Evolutionary conservation across 306 rosid genomes (phyloP), one percentile per base, ranked within the genome.

Genomic region (Pterocarpus macrocarpus): DNA sequence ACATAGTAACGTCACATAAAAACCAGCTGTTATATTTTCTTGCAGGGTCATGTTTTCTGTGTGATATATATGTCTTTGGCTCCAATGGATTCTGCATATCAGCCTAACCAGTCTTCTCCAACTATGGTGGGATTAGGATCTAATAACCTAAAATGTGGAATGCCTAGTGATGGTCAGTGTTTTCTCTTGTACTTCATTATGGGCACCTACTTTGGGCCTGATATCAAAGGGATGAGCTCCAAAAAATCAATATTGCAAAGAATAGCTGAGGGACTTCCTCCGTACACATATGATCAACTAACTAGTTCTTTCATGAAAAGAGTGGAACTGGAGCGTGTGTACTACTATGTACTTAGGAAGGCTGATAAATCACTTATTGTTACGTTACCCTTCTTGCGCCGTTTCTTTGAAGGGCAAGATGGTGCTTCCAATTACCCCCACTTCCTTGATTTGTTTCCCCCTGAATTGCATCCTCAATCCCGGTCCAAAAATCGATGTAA

Each of bases 161-260:
- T 32, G 11, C 64, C 53, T 2, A 82, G 69, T 28, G 81, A 88
- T 83, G 87, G 88, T 81, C 90, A 85, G 28, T 67, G 67, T 12
- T 90, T 87, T 64, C 84, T 90, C 75, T 36, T 89, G 84, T 87
- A 65, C 86, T 92, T 87, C 82, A 81, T 91, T 12, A 58, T 84
- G 74, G 92, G 93, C 34, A 89, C 86, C 64, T 89, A 87, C 83
- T 90, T 92, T 69, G 93, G 94, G 12, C 94, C 97, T 14, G 85
- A 85, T 53, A 79, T 90, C 69, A 90, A 86, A 83, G 85, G 78
- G 1, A 78, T 82, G 64, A 44, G 53, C 76, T 61, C 64, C 5
- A 80, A 77, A 55, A 90, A 85, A 81, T 86, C 93, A 33, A 64
- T 90, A 5, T 82, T 89, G 83, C 91, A 89, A 66, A 90, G 93